These are phyloP conservation scores for Blastocystis sp. DNA, from an alignment of 352 stramenopile species.

Conservation along the genomic window DNA sequence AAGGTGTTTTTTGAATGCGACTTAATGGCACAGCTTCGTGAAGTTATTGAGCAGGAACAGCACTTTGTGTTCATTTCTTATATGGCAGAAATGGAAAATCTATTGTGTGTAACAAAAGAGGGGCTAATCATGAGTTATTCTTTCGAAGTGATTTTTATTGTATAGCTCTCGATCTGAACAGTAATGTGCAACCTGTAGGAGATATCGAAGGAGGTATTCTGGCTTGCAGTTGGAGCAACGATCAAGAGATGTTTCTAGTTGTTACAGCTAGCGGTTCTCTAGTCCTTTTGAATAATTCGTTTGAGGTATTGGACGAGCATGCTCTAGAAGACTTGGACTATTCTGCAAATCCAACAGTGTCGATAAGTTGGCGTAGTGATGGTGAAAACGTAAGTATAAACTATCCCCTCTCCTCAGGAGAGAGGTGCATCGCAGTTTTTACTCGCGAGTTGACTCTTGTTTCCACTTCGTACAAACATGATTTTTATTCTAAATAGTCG, in stretches of 20 bases:
- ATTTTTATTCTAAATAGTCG: slow-evolving; percentile 62
- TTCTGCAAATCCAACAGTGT: slow-evolving; percentile 45
- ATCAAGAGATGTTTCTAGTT: slow-evolving; percentile 46
- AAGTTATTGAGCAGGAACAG: not conserved
- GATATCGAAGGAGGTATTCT: slow-evolving; percentile 56
- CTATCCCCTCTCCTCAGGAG: not conserved
- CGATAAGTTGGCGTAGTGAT: slow-evolving; percentile 72
- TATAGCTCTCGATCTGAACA: not conserved
- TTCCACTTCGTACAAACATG: not conserved
- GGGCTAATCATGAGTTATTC: not conserved
- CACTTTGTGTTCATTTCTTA: slow-evolving; percentile 11
- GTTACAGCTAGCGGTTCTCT: not conserved
- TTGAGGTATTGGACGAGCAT: slow-evolving; percentile 24
- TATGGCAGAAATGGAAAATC: slow-evolving; percentile 50
- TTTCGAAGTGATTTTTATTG: not conserved
- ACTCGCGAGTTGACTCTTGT: not conserved
- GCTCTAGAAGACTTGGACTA: not conserved
- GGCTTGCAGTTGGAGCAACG: slow-evolving; percentile 23
- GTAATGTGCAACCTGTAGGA: not conserved
- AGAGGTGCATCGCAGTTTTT: not conserved
- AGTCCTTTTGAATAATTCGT: slow-evolving; percentile 48
- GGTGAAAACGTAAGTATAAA: slow-evolving; percentile 69
- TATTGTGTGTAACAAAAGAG: not conserved
- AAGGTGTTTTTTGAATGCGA: slow-evolving; percentile 55
- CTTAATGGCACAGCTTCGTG: not conserved